phyloP scores from a whole-genome alignment of 148 eudicot species.

The Fallopia convolvulus region DNA sequence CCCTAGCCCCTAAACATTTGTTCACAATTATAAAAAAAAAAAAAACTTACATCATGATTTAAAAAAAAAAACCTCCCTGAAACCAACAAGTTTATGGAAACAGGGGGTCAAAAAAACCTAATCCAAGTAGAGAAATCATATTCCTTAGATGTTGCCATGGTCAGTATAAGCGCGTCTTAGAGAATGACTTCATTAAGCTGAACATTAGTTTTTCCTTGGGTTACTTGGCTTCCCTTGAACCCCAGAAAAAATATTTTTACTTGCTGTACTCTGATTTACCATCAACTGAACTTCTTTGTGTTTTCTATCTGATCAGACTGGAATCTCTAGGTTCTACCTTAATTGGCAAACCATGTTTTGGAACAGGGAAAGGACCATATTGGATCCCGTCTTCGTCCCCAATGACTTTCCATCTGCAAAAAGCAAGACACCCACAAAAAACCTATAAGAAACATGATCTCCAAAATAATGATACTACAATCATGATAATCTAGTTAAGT shows the following conservation, averaged over 20 bases:
- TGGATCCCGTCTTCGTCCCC: conserved; percentile 36
- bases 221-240: neutral
- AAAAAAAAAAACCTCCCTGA: neutral
- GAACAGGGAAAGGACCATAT: conserved; percentile 50
- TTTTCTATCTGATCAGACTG: neutral
- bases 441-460: neutral
- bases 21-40: neutral
- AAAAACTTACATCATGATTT: neutral
- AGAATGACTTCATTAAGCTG: neutral
- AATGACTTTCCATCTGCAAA: conserved; percentile 36
- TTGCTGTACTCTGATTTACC: conserved; percentile 1
- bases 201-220: neutral
- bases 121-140: neutral
- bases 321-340: conserved; percentile 18
- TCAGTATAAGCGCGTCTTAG: neutral
- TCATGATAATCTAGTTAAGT: neutral
- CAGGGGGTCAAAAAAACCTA: neutral
- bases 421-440: neutral
- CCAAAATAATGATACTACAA: too few relatives aligned
- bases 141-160: neutral
- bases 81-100: neutral
- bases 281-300: neutral
- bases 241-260: neutral
- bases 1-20: too few relatives aligned
- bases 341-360: conserved; percentile 42